These are phyloP conservation scores for Ascochyta viciae-villosae DNA, from an alignment of 2,329 filamentous ascomycete species.

Conservation along the genomic window DNA sequence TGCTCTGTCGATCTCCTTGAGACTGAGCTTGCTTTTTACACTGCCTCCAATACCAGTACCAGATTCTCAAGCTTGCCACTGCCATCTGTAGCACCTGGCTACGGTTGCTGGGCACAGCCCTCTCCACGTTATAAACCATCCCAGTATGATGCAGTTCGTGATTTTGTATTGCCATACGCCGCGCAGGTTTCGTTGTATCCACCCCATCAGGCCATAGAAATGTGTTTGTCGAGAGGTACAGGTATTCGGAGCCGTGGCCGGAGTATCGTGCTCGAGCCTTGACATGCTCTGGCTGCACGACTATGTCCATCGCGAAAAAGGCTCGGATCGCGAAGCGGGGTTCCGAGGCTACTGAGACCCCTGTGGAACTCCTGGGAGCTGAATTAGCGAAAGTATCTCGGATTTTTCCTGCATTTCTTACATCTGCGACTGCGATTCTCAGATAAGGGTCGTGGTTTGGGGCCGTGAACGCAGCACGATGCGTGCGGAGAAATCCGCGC, in stretches of 20 bases:
- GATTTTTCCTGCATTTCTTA: background rate
- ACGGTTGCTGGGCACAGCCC: no score
- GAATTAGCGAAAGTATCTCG: background rate
- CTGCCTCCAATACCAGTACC: no score
- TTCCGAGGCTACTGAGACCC: background rate
- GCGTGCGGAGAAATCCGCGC: background rate
- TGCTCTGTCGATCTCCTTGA: no score
- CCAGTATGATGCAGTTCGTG: no score
- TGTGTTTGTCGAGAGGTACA: background rate
- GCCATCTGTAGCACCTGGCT: no score
- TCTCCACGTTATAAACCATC: no score
- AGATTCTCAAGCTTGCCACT: no score
- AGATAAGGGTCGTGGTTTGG: background rate
- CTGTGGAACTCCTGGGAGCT: background rate
- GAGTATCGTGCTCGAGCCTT: background rate
- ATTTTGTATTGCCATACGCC: no score
- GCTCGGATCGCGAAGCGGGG: background rate
- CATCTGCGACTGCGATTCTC: background rate
- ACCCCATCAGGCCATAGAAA: no score
- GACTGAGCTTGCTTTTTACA: no score
- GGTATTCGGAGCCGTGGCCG: background rate
- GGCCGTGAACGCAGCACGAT: background rate
- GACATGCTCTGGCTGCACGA: background rate
- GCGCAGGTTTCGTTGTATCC: no score
- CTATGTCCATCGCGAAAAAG: background rate